Percentiles rank a stretch among this genome's conserved stretches.
These are phyloP conservation scores for Chiua virens DNA, from an alignment of 768 basidiomycete genomes.

Conservation along the genomic window DNA sequence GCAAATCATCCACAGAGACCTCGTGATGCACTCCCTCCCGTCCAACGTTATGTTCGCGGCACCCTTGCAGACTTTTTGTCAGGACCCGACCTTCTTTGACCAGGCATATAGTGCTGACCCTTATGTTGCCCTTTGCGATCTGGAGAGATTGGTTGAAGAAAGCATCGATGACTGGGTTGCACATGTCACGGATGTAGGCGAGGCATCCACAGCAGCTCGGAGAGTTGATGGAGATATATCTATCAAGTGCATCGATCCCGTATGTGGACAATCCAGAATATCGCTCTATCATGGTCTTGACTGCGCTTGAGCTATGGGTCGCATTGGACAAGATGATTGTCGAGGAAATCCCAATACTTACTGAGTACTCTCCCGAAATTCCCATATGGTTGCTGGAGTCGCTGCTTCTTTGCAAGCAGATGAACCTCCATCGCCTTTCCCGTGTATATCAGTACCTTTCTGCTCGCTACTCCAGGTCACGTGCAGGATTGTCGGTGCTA, in stretches of 20 bases:
- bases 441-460: constrained; percentile 31
- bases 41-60: neutral
- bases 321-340: constrained; percentile 26
- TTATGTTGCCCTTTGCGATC: constrained; percentile 28
- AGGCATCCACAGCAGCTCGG: constrained; percentile 8
- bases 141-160: constrained; percentile 32
- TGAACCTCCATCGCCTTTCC: constrained; percentile 28
- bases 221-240: constrained; percentile 24
- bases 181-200: neutral
- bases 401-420: constrained; percentile 1
- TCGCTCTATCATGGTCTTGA: constrained; percentile 40
- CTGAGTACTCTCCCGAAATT: neutral
- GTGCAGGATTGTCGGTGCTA: constrained; percentile 31
- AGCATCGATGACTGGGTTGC: constrained; percentile 33
- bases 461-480: constrained; percentile 22
- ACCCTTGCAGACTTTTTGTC: constrained; percentile 9
- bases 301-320: constrained; percentile 30
- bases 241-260: too few species aligned
- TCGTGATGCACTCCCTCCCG: neutral
- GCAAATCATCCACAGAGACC: neutral
- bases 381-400: too few species aligned
- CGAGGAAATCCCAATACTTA: constrained; percentile 25
- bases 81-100: neutral
- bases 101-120: constrained; percentile 3
- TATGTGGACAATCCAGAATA: too few species aligned